A percentile compares a stretch with the other conserved stretches of the same genome.
These are phyloP conservation scores for Borovskyia barvae DNA, from an alignment of 208 protist species.

Conservation along the genomic window DNA sequence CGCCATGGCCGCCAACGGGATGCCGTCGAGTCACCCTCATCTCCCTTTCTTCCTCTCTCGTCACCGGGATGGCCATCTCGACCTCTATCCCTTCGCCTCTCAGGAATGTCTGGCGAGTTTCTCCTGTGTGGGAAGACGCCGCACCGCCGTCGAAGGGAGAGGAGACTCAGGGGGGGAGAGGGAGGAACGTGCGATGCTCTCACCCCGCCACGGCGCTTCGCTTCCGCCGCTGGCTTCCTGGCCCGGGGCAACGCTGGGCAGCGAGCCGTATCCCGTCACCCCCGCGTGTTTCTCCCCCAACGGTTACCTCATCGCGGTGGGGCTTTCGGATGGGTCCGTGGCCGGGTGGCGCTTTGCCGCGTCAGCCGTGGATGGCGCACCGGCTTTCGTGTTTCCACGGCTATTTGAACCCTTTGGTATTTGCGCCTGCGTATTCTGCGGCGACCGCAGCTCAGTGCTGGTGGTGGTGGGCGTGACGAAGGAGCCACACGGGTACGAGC, in stretches of 20 bases:
- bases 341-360: slow-evolving; percentile 63
- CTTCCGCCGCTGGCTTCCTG: not conserved
- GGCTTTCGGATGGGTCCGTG: slow-evolving; percentile 74
- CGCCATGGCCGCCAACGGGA: slow-evolving; percentile 21
- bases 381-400: slow-evolving; percentile 37
- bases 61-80: slow-evolving; percentile 62
- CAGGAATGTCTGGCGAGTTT: slow-evolving; percentile 68
- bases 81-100: slow-evolving; percentile 80
- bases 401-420: slow-evolving; percentile 50
- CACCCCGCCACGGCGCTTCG: not conserved
- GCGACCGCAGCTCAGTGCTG: slow-evolving; percentile 56
- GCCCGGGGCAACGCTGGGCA: not conserved
- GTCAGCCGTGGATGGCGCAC: slow-evolving; percentile 22
- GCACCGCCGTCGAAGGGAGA: too few species aligned
- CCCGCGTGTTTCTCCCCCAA: slow-evolving; percentile 55
- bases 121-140: slow-evolving; percentile 40
- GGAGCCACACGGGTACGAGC: slow-evolving; percentile 31
- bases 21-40: slow-evolving; percentile 67
- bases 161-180: too few species aligned
- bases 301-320: slow-evolving; percentile 67
- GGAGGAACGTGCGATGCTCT: too few species aligned
- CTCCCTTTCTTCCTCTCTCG: slow-evolving; percentile 75
- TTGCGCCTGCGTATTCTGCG: slow-evolving; percentile 61
- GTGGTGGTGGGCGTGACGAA: slow-evolving; percentile 49
- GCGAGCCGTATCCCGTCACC: slow-evolving; percentile 35